Percentiles rank a stretch among this genome's conserved stretches.
phyloP scores from a whole-genome alignment of 2,329 filamentous ascomycete species.

The Basipetospora chlamydospora region DNA sequence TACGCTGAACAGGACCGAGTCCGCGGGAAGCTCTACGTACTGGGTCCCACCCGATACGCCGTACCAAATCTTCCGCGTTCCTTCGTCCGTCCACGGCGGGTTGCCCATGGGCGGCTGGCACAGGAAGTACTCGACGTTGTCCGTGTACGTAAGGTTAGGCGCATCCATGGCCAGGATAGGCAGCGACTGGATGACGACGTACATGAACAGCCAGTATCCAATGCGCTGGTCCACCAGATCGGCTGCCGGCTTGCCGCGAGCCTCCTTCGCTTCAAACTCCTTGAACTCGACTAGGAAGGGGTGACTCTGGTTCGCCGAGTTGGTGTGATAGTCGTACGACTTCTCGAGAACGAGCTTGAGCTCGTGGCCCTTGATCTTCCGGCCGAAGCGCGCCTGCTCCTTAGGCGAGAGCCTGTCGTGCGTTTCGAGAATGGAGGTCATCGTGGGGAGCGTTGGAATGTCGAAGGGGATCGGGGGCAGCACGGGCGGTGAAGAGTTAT shows the following conservation, averaged over 20 bases:
- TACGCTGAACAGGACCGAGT: slow-evolving; percentile 45
- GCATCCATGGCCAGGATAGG: slow-evolving; percentile 68
- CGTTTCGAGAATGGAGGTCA: slow-evolving; percentile 50
- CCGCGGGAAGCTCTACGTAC: slow-evolving; percentile 42
- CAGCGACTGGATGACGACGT: slow-evolving; percentile 61
- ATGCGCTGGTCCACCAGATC: slow-evolving; percentile 58
- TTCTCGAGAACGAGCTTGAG: slow-evolving; percentile 62
- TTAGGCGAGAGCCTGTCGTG: slow-evolving; percentile 52
- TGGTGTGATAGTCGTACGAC: slow-evolving; percentile 64
- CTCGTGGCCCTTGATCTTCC: slow-evolving; percentile 65
- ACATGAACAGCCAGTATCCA: slow-evolving; percentile 72
- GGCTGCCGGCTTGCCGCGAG: slow-evolving; percentile 45
- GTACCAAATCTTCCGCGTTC: slow-evolving; percentile 58
- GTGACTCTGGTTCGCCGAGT: slow-evolving; percentile 23
- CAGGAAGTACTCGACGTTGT: slow-evolving; percentile 69
- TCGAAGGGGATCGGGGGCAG: slow-evolving; percentile 87
- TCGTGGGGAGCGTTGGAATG: slow-evolving; percentile 59
- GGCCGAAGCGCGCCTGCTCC: slow-evolving; percentile 58
- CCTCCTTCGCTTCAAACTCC: slow-evolving; percentile 55
- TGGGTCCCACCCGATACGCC: slow-evolving; percentile 51
- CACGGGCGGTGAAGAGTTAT: slow-evolving; percentile 77
- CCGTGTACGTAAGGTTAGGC: slow-evolving; percentile 50
- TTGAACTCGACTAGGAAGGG: slow-evolving; percentile 58
- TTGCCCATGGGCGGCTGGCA: slow-evolving; percentile 61
- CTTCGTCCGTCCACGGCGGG: slow-evolving; percentile 57